Conservation (phyloP, 352 stramenopile species). For the Pythium chondricola region DNA sequence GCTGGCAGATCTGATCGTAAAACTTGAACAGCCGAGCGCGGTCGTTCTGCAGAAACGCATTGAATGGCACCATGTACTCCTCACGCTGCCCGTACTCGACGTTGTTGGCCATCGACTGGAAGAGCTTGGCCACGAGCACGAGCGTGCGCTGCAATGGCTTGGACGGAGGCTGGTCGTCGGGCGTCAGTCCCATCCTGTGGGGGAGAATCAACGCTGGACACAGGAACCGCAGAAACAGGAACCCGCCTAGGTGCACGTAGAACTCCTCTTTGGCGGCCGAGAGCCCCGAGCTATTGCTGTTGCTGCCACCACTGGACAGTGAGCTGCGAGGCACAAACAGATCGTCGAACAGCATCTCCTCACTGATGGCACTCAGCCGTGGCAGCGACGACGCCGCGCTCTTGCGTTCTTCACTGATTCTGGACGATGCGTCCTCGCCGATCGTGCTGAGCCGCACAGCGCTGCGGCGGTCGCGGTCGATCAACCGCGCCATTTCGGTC, state of each 20-base stretch:
- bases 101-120: slow-evolving; percentile 79
- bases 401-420: slow-evolving; percentile 27
- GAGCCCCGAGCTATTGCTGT: neutral
- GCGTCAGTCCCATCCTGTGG: slow-evolving; percentile 64
- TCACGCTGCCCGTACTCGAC: slow-evolving; percentile 61
- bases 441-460: slow-evolving; percentile 50
- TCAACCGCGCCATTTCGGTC: slow-evolving; percentile 61
- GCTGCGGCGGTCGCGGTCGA: slow-evolving; percentile 51
- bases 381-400: slow-evolving; percentile 39
- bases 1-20: slow-evolving; percentile 73
- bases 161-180: slow-evolving; percentile 26
- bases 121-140: slow-evolving; percentile 72
- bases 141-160: slow-evolving; percentile 58
- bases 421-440: slow-evolving; percentile 22
- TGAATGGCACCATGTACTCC: slow-evolving; percentile 77
- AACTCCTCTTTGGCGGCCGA: slow-evolving; percentile 58
- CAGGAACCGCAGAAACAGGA: slow-evolving; percentile 75
- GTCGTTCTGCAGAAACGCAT: slow-evolving; percentile 56
- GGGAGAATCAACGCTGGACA: slow-evolving; percentile 71
- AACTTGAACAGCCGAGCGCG: slow-evolving; percentile 51
- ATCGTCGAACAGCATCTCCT: slow-evolving; percentile 32
- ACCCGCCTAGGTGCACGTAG: slow-evolving; percentile 63
- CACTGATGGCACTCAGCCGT: slow-evolving; percentile 45
- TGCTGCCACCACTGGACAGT: slow-evolving; percentile 8
- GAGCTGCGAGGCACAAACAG: slow-evolving; percentile 15